Percentiles rank a stretch among this genome's conserved stretches.
Conservation (phyloP, 2,329 filamentous ascomycete species). For the Pestalotiopsis sp. region DNA sequence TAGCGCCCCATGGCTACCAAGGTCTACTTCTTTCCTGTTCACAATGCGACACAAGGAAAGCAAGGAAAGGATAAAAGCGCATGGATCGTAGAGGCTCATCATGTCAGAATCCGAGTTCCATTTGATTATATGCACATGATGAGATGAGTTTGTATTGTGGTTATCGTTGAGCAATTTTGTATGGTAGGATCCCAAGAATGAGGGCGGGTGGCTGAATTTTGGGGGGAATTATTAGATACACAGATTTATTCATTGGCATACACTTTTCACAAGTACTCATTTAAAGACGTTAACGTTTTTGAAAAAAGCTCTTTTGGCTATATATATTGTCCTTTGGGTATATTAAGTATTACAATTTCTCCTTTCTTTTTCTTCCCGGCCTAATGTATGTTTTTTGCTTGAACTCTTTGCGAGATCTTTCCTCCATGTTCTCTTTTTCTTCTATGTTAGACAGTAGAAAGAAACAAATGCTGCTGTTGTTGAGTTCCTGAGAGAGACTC, state of each 20-base stretch:
- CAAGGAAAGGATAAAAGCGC: too few species aligned
- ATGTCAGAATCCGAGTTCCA: too few species aligned
- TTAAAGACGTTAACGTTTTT: not conserved
- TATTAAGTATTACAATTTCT: conserved; percentile 11
- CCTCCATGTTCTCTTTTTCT: not conserved
- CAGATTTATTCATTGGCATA: not conserved
- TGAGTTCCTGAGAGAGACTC: not conserved
- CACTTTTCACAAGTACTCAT: not conserved
- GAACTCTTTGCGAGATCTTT: not conserved
- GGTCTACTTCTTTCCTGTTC: too few species aligned
- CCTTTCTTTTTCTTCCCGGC: not conserved
- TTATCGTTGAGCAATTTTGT: too few species aligned
- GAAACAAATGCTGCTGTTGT: not conserved
- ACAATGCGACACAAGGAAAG: too few species aligned
- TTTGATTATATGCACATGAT: too few species aligned
- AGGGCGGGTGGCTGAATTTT: too few species aligned
- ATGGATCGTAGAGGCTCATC: too few species aligned
- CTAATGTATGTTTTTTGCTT: not conserved
- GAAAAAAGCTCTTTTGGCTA: conserved; percentile 3
- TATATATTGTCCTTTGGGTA: conserved; percentile 9
- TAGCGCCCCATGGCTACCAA: too few species aligned
- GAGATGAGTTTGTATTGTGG: too few species aligned
- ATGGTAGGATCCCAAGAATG: too few species aligned
- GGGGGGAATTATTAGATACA: too few species aligned
- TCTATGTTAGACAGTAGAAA: not conserved